Conservation (phyloP, 2,329 filamentous ascomycete species). For the Colletotrichum sansevieriae region DNA sequence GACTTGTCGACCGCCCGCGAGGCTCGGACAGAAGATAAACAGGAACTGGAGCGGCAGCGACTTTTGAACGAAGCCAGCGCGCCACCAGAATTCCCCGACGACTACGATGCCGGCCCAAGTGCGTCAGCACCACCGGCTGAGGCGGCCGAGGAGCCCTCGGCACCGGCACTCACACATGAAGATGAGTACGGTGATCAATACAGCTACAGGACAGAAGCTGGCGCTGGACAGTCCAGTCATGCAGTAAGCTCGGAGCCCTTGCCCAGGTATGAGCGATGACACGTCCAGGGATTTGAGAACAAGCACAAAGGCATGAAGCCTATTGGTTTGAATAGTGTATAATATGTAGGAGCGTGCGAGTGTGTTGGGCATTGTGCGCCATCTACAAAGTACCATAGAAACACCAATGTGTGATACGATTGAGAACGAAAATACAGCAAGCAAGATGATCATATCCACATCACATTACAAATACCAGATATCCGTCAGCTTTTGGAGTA, state of each 20-base stretch:
- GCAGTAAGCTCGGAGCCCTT: slow-evolving; percentile 47
- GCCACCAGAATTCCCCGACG: slow-evolving; percentile 69
- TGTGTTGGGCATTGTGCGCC: slow-evolving; percentile 37
- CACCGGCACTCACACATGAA: slow-evolving; percentile 70
- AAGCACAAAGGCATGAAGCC: slow-evolving; percentile 22
- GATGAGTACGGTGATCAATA: slow-evolving; percentile 61
- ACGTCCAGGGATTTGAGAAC: neutral
- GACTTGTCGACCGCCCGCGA: slow-evolving; percentile 53
- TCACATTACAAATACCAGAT: neutral
- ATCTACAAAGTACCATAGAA: slow-evolving; percentile 38
- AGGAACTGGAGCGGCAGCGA: slow-evolving; percentile 77
- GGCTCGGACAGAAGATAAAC: slow-evolving; percentile 77
- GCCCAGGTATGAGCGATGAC: slow-evolving; percentile 53
- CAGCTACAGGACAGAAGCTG: slow-evolving; percentile 37
- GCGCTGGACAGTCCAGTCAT: slow-evolving; percentile 25
- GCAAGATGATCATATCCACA: slow-evolving; percentile 13
- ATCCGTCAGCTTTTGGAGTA: neutral
- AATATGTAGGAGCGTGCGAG: slow-evolving; percentile 30
- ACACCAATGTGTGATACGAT: slow-evolving; percentile 32
- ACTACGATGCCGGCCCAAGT: slow-evolving; percentile 57
- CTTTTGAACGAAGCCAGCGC: slow-evolving; percentile 75
- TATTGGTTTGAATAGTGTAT: slow-evolving; percentile 36
- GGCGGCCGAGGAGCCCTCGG: slow-evolving; percentile 60
- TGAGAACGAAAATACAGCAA: slow-evolving; percentile 38
- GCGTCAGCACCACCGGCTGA: slow-evolving; percentile 47